These are phyloP conservation scores for Neurospora tetrasperma DNA, from an alignment of 495 filamentous ascomycete genomes.

Conservation along the genomic window DNA sequence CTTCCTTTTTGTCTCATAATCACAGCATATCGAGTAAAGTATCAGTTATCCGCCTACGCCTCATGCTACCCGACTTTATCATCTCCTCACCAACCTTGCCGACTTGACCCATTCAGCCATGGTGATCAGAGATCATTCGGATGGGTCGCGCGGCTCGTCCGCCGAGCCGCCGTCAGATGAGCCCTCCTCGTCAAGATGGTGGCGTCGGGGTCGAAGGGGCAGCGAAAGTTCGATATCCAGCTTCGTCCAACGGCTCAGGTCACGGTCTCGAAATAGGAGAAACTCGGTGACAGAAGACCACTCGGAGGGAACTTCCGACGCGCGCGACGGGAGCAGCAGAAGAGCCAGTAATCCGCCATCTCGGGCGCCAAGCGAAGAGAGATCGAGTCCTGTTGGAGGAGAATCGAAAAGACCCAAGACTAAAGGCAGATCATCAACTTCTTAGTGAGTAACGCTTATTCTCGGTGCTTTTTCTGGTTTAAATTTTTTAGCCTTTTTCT, in stretches of 20 bases:
- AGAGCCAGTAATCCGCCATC: background rate
- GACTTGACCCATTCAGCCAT: background rate
- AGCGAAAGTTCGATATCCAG: background rate
- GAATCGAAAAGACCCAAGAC: conserved; percentile 4
- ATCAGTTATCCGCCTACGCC: background rate
- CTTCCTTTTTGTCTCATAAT: background rate
- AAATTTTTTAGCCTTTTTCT: background rate
- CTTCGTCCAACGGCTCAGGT: background rate
- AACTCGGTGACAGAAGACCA: background rate
- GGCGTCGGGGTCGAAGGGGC: background rate
- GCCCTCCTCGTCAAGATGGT: background rate
- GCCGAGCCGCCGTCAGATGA: background rate
- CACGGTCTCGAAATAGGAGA: background rate
- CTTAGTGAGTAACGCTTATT: conserved; percentile 10
- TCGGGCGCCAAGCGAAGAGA: background rate
- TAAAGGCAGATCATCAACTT: conserved; percentile 8
- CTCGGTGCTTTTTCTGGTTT: background rate
- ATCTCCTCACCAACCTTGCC: background rate
- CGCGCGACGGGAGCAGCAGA: background rate
- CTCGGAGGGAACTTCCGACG: background rate
- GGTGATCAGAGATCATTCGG: background rate
- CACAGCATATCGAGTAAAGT: background rate
- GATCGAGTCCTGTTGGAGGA: background rate
- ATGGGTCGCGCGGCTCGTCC: background rate
- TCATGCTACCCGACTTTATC: background rate